phyloP scores from a whole-genome alignment of 2,329 filamentous ascomycete genomes.

The Karstenula rhodostoma region DNA sequence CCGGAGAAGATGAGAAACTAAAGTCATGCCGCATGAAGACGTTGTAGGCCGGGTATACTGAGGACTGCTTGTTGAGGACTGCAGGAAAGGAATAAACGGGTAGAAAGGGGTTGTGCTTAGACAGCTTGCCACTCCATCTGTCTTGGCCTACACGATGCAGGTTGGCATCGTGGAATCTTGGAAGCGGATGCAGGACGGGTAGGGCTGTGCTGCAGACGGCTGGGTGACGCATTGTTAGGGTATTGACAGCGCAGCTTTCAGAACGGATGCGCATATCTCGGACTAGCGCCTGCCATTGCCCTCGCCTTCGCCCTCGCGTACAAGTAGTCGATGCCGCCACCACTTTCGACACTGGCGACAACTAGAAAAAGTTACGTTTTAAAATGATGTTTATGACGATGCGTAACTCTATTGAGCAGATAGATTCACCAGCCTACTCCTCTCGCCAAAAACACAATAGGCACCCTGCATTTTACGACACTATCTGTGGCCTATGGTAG shows the following conservation, averaged over 20 bases:
- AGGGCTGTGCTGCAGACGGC: not conserved
- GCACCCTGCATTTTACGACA: too few relatives aligned
- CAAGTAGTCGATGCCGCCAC: too few relatives aligned
- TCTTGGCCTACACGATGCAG: not conserved
- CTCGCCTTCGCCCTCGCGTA: not conserved
- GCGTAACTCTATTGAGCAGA: too few relatives aligned
- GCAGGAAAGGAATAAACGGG: not conserved
- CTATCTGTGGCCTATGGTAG: too few relatives aligned
- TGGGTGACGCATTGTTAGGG: not conserved
- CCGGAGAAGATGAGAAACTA: not conserved
- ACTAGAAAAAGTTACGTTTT: too few relatives aligned
- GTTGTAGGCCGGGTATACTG: not conserved
- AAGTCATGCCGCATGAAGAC: not conserved
- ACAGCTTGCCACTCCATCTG: not conserved
- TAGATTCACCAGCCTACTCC: too few relatives aligned
- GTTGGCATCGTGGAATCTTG: not conserved
- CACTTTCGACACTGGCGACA: too few relatives aligned
- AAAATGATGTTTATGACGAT: too few relatives aligned
- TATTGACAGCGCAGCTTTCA: not conserved
- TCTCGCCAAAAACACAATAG: too few relatives aligned
- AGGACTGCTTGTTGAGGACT: not conserved
- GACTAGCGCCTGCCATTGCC: not conserved
- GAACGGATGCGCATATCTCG: slow-evolving; percentile 1
- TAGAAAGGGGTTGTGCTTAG: not conserved
- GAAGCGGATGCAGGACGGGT: not conserved